phyloP scores from a whole-genome alignment of 2,329 filamentous ascomycete species.

The Aspergillus piperis region DNA sequence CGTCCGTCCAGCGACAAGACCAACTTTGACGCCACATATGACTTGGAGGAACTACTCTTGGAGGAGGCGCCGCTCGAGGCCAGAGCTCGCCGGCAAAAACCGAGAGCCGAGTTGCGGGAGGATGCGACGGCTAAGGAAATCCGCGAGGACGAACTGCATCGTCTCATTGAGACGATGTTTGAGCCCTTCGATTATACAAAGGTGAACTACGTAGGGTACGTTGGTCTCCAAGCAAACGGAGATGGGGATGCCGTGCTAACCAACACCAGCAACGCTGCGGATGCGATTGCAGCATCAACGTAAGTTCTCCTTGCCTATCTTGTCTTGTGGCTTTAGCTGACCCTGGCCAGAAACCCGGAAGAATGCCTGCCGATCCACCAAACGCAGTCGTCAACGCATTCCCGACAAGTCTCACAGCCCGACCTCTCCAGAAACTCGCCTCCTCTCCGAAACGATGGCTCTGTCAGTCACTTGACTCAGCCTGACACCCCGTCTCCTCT shows the following conservation, averaged over 20 bases:
- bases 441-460: conserved; percentile 33
- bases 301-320: conserved; percentile 23
- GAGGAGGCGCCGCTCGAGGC: conserved; percentile 96
- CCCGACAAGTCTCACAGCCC: conserved; percentile 40
- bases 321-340: conserved; percentile 10
- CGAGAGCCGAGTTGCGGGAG: conserved; percentile 84
- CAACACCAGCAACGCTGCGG: conserved; percentile 34
- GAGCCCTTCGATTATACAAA: conserved; percentile 93
- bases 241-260: conserved; percentile 10
- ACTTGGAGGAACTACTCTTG: conserved; percentile 86
- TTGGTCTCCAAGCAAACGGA: not conserved
- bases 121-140: conserved; percentile 96
- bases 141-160: conserved; percentile 87
- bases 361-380: conserved; percentile 32
- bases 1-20: conserved; percentile 95
- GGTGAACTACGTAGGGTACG: conserved; percentile 74
- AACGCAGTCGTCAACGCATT: conserved; percentile 26
- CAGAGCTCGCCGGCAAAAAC: conserved; percentile 87
- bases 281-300: conserved; percentile 43
- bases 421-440: conserved; percentile 36
- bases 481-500: conserved; percentile 29
- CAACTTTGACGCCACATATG: conserved; percentile 98
- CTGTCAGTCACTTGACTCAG: conserved; percentile 29
- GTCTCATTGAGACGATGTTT: conserved; percentile 91
- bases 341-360: conserved; percentile 40